Percentiles rank a stretch among this genome's conserved stretches.
Conservation (phyloP, 208 protist species). For the Trypanosoma cruzi region DNA sequence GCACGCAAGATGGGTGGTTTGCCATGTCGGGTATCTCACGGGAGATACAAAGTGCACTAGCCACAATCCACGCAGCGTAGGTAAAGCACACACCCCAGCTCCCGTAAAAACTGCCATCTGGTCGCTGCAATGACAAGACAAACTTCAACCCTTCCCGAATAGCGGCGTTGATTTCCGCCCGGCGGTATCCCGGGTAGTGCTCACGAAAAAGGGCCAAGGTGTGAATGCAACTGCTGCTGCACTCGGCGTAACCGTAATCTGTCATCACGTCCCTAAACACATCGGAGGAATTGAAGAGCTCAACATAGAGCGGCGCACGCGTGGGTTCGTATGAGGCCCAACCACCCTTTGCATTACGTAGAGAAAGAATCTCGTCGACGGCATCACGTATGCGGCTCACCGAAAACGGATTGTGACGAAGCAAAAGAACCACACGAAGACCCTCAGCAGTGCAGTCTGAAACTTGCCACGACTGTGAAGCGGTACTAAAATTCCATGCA, state of each 20-base stretch:
- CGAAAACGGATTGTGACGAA: conserved; percentile 63
- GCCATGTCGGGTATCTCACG: conserved; percentile 80
- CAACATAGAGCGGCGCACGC: conserved; percentile 88
- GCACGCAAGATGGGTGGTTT: conserved; percentile 72
- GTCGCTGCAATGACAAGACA: conserved; percentile 88
- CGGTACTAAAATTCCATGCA: conserved; percentile 97
- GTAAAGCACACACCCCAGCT: conserved; percentile 98
- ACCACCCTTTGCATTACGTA: conserved; percentile 92
- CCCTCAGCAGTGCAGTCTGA: conserved; percentile 98
- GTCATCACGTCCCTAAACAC: conserved; percentile 98
- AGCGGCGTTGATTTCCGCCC: conserved; percentile 84
- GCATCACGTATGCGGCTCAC: conserved; percentile 71
- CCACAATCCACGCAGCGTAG: conserved; percentile 97
- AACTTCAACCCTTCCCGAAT: conserved; percentile 90
- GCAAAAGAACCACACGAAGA: conserved; percentile 89
- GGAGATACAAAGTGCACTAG: conserved; percentile 87
- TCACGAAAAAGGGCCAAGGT: conserved; percentile 92
- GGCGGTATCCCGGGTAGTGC: conserved; percentile 88
- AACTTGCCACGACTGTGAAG: conserved; percentile 96
- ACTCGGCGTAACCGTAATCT: conserved; percentile 97
- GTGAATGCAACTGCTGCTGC: conserved; percentile 95
- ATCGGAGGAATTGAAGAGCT: conserved; percentile 96
- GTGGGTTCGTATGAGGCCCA: conserved; percentile 96
- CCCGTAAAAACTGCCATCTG: conserved; percentile 95
- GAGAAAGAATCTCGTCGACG: conserved; percentile 95